phyloP scores from a whole-genome alignment of 2,329 filamentous ascomycete species.

The Penicillium fuscoglaucum region DNA sequence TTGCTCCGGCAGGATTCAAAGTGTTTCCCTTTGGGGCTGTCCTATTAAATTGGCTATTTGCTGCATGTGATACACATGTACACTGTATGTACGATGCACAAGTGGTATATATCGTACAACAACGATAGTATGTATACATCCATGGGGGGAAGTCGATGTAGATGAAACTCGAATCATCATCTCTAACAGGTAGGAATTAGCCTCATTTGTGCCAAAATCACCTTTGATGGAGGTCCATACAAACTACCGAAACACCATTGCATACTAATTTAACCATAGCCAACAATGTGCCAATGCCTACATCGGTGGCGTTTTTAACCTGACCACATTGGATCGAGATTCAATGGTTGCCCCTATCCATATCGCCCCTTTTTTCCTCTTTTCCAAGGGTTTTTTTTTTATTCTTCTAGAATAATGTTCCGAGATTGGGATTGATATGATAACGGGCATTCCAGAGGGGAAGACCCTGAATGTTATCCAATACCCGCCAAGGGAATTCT shows the following conservation, averaged over 20 bases:
- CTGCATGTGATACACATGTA: background rate
- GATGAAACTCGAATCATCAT: background rate
- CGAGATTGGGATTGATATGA: conserved; percentile 17
- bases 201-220: background rate
- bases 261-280: conserved; percentile 8
- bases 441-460: conserved; percentile 22
- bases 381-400: background rate
- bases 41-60: background rate
- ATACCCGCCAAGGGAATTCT: conserved; percentile 9
- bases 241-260: background rate
- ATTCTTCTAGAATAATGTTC: conserved; percentile 7
- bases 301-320: conserved; percentile 29
- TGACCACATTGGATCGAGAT: conserved; percentile 9
- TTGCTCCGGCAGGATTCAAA: conserved; percentile 8
- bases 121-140: background rate
- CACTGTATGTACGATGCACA: background rate
- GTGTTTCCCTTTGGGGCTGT: background rate
- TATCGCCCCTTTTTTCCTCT: conserved; percentile 9
- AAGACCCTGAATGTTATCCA: conserved; percentile 10
- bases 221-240: background rate
- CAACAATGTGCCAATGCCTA: conserved; percentile 21
- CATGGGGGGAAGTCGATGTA: background rate
- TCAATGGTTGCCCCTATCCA: conserved; percentile 14
- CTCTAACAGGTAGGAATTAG: background rate
- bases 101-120: too few relatives aligned